Percentiles rank a stretch among this genome's conserved stretches.
These are phyloP conservation scores for Solanum ossicruentum DNA, from an alignment of 257 asterid genomes.

Conservation along the genomic window DNA sequence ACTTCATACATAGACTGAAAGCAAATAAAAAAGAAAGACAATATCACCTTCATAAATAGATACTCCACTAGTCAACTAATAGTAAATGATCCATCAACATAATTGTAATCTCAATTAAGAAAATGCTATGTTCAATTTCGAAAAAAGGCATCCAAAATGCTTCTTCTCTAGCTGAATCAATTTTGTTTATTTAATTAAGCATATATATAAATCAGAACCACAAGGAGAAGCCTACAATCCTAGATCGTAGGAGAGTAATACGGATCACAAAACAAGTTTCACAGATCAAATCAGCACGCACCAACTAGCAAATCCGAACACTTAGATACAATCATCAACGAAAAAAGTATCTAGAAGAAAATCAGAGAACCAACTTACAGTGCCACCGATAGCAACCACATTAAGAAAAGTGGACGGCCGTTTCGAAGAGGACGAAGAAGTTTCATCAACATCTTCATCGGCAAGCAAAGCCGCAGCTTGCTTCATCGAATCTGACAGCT, in stretches of 20 bases:
- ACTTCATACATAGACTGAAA: not conserved
- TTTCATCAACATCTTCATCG: constrained; percentile 86
- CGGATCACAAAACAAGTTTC: not conserved
- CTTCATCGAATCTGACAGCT: constrained; percentile 92
- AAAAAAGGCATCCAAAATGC: not conserved
- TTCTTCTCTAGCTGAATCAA: not conserved
- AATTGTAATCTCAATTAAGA: not conserved
- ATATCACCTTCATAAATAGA: not conserved
- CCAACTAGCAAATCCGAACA: not conserved
- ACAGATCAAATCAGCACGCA: constrained; percentile 10
- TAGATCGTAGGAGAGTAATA: not conserved
- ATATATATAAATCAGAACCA: not conserved
- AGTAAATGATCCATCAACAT: not conserved
- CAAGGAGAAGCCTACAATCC: not conserved
- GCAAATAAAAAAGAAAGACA: not conserved
- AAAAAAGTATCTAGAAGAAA: not conserved
- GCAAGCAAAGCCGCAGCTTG: constrained; percentile 88
- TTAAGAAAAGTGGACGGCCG: constrained; percentile 84
- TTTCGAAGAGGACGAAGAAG: constrained; percentile 47
- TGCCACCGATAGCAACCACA: constrained; percentile 89
- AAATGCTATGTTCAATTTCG: not conserved
- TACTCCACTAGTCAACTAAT: not conserved
- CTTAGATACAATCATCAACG: not conserved
- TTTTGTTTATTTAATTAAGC: not conserved
- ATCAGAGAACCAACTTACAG: constrained; percentile 26